Base-by-base conservation (phyloP, 768 basidiomycete genomes). In the Tricholoma terreum region DNA sequence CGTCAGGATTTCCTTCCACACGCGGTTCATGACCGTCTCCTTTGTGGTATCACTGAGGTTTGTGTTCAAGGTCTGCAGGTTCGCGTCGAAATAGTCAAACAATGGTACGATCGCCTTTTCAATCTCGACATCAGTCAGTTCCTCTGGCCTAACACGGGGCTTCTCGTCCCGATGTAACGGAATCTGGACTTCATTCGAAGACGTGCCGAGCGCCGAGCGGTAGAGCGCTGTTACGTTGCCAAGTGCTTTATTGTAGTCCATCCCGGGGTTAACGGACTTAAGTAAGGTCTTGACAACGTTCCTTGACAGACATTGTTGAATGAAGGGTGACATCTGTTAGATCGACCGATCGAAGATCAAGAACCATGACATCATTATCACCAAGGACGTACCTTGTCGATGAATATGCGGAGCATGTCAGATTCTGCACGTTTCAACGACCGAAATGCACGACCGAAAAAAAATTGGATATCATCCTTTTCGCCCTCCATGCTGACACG, bases 401-500 rank as follows among this genome's bases (percentile, higher is more conserved):
- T 89, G 71, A 98, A 96, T 34, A 90, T 90, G 10, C 95, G 81
- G 53, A 94, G 83, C 96, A 99, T 98, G 66, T 99, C 96, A 21
- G 83, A 86, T 68, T 98, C 94, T 0, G 94, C 92, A 31, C 94
- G 79, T 73, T 98, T 98, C 63, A 99, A 70, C 36, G 87, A 92
- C 46, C 96, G 81, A 80, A 99, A 99, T 3, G 89, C 96, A 31
- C 94, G 82, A 24, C 97, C 97, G 66, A 98, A 99, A 78, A 90
- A 95, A 77, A 97, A 99, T 63, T 91, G 91, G 7, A 94, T 92
- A 69, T 99, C 97, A 64, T 97, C 94, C 73, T 96, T 94, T 80
- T 98, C 97, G 53, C 95, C 94, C 67, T 99, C 97, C 94, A 98
- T 97, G 67, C 93, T 95, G 57, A 98, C 82, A 17, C 97, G 84